Base-by-base conservation (phyloP, 257 asterid species). In the Phtheirospermum japonicum region DNA sequence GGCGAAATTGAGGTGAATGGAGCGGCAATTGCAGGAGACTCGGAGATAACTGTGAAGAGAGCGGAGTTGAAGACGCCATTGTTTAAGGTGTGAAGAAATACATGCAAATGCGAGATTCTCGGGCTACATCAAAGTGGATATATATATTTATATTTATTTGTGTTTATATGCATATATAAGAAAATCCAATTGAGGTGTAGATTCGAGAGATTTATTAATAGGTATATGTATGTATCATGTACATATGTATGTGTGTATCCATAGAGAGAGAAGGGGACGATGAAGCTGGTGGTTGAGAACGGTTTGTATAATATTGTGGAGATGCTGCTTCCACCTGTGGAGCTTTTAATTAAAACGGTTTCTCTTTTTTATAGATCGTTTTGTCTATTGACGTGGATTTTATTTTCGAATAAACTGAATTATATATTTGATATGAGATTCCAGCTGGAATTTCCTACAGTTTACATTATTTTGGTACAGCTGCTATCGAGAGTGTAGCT, bases 51-150 rank as follows among this genome's bases (percentile, higher is more conserved):
- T 64, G 65, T 14, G 75, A 68, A 31, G 74, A 65, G 5, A 73
- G 59, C 37, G 75, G 69, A 61, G 65, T 54, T 59, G 77, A 65
- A 4, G 86, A 31, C 61, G 85, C 80, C 93, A 87, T 87, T 68
- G 63, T 19, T 57, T 13, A 2, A 13, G 17, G 62, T 37, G 65
- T 17, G 57, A 45, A 2, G 59, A 64, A 33, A 48, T 60, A 30
- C 79, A 70, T 45, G 66, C 65, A 42, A 65, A 54, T 9, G 46
- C 9, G 53, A 30, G 56, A 48, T 54, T 32, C 42, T 56, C 59
- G 57, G 48, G 48, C 65, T 69, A 70, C 55, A 70, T 66, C 51
- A 61, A 56, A 6, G 10, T 49, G 32, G 28, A 40, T 37, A 17
- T 16, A 72, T 46, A 16, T 42, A 23, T 28, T 56, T 59, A 4